Evolutionary conservation across 2,329 filamentous ascomycete genomes (phyloP).

Genomic region (Phyllosticta capitalensis): DNA sequence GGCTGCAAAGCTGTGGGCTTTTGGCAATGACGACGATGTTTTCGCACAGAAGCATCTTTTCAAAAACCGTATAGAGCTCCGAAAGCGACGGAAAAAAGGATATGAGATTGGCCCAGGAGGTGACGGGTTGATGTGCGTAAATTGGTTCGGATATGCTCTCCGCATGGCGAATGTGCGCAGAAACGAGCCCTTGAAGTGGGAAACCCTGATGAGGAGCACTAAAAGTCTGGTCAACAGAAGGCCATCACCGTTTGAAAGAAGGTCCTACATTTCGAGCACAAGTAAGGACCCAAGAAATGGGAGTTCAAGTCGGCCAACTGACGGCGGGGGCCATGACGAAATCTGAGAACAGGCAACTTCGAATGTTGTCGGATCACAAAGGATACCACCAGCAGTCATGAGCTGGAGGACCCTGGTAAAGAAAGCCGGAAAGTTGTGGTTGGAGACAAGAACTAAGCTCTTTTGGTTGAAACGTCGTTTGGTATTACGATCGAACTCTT

Average conservation of each 20-base stretch:
- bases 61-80: conserved; percentile 32
- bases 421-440: conserved; percentile 31
- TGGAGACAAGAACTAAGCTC: conserved; percentile 31
- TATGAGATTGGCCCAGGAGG: conserved; percentile 30
- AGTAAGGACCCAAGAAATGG: conserved; percentile 31
- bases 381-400: conserved; percentile 28
- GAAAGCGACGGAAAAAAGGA: conserved; percentile 32
- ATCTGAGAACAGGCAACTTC: conserved; percentile 31
- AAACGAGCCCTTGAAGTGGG: conserved; percentile 27
- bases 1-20: conserved; percentile 32
- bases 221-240: conserved; percentile 1
- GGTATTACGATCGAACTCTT: conserved; percentile 31
- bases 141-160: conserved; percentile 17
- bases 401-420: conserved; percentile 25
- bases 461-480: conserved; percentile 35
- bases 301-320: conserved; percentile 28
- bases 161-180: conserved; percentile 15
- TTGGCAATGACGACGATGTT: conserved; percentile 31
- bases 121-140: conserved; percentile 31
- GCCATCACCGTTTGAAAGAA: not conserved
- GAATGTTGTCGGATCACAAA: conserved; percentile 30
- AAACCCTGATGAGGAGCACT: conserved; percentile 31
- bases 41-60: conserved; percentile 33
- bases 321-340: conserved; percentile 26
- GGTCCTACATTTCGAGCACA: conserved; percentile 25